Evolutionary conservation across 257 asterid species (phyloP).

Genomic region (Nicotiana paniculata): DNA sequence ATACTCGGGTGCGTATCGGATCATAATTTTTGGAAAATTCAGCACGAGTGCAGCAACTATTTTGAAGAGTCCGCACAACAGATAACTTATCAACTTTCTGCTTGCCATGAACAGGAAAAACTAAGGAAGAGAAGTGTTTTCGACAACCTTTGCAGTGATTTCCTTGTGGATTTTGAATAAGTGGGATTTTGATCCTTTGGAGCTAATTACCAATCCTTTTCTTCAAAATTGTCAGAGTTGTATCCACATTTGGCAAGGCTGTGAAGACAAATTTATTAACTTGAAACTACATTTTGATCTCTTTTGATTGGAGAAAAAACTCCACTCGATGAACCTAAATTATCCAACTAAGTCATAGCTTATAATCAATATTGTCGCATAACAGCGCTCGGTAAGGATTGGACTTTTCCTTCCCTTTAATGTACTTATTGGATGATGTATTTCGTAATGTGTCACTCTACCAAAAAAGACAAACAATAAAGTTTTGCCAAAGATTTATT

Average conservation of each 20-base stretch:
- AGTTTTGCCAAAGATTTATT: too few species aligned
- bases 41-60: too few species aligned
- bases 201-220: not conserved
- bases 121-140: not conserved
- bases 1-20: too few species aligned
- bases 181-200: slow-evolving; percentile 8
- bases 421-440: too few species aligned
- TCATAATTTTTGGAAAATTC: too few species aligned
- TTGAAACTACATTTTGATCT: not conserved
- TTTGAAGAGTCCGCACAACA: too few species aligned
- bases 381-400: too few species aligned
- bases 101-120: not conserved
- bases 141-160: slow-evolving; percentile 3
- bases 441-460: too few species aligned
- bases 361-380: too few species aligned
- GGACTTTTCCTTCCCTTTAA: too few species aligned
- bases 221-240: not conserved
- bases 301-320: not conserved
- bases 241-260: slow-evolving; percentile 9
- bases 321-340: not conserved
- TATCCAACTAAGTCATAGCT: not conserved
- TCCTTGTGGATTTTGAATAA: not conserved
- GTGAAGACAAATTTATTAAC: not conserved
- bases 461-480: too few species aligned
- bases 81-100: too few species aligned